Evolutionary conservation across 306 rosid species (phyloP), one percentile per base, ranked within the genome.

Genomic region (Trifolium pratense): DNA sequence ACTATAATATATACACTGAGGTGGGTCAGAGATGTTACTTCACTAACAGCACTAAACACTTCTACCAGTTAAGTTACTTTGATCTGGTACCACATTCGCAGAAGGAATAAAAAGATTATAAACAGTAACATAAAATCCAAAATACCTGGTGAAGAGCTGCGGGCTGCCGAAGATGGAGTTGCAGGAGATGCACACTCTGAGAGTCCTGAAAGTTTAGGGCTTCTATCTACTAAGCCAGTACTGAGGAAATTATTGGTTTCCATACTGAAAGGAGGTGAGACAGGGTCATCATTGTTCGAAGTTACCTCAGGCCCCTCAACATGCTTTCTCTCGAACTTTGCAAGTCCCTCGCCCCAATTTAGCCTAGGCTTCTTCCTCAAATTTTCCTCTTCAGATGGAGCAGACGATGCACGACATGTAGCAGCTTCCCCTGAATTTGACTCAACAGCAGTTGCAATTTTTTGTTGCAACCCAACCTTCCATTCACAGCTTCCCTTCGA

Each of bases 261-360:
- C 2, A 68, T 45, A 64, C 74, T 87, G 51, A 88, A 61, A 62
- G 26, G 58, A 42, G 86, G 77, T 79, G 84, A 62, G 57, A 79
- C 66, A 79, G 79, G 75, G 16, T 68, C 92, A 72, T 90, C 93
- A 65, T 84, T 90, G 64, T 72, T 73, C 39, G 81, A 61, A 29
- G 74, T 70, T 17, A 68, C 72, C 66, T 88, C 96, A 57, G 96
- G 91, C 20, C 64, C 91, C 29, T 87, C 92, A 21, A 82, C 84
- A 68, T 85, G 88, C 82, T 87, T 82, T 65, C 81, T 91, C 85
- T 94, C 98, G 65, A 87, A 94, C 91, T 91, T 89, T 5, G 96
- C 91, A 74, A 94, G 85, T 36, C 98, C 98, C 66, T 94, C 98
- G 12, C 98, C 98, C 98, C 97, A 94, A 57, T 89, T 90, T 73